Evolutionary conservation across 768 basidiomycete species (phyloP).

Genomic region (Trametes cubensis): DNA sequence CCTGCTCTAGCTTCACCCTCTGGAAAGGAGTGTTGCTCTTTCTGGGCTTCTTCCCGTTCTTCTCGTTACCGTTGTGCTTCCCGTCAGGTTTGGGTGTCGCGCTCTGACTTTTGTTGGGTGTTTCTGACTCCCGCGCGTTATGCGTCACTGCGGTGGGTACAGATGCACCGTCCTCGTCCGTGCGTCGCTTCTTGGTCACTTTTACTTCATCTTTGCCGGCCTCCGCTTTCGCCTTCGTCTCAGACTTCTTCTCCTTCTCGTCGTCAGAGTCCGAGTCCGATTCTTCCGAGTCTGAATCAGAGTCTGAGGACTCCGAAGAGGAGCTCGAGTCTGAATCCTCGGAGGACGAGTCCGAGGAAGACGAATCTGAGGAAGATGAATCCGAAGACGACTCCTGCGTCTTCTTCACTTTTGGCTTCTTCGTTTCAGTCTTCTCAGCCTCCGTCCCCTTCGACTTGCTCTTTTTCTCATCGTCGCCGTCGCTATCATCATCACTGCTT

Average conservation of each 20-base stretch:
- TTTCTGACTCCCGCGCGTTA: conserved; percentile 10
- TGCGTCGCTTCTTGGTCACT: conserved; percentile 64
- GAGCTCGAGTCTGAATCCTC: conserved; percentile 12
- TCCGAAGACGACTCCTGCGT: neutral
- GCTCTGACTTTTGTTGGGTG: conserved; percentile 1
- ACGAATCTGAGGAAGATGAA: neutral
- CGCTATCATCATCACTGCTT: conserved; percentile 10
- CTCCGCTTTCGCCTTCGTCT: conserved; percentile 27
- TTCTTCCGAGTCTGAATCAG: conserved; percentile 28
- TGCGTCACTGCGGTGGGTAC: conserved; percentile 43
- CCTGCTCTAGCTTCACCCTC: conserved; percentile 69
- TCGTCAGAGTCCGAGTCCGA: conserved; percentile 35
- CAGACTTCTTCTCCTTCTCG: neutral
- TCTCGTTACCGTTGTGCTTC: conserved; percentile 17
- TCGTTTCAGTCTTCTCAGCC: neutral
- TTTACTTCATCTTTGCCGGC: conserved; percentile 30
- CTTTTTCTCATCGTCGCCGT: conserved; percentile 1
- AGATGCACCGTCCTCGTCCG: conserved; percentile 51
- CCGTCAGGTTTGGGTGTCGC: conserved; percentile 9
- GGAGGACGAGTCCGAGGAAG: conserved; percentile 29
- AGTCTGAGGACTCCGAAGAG: conserved; percentile 18
- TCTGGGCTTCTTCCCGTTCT: conserved; percentile 35
- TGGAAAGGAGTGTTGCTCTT: conserved; percentile 72
- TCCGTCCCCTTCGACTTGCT: neutral
- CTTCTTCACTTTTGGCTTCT: neutral